Evolutionary conservation across 2,329 filamentous ascomycete species (phyloP).

Genomic region (Fusarium vanettenii): DNA sequence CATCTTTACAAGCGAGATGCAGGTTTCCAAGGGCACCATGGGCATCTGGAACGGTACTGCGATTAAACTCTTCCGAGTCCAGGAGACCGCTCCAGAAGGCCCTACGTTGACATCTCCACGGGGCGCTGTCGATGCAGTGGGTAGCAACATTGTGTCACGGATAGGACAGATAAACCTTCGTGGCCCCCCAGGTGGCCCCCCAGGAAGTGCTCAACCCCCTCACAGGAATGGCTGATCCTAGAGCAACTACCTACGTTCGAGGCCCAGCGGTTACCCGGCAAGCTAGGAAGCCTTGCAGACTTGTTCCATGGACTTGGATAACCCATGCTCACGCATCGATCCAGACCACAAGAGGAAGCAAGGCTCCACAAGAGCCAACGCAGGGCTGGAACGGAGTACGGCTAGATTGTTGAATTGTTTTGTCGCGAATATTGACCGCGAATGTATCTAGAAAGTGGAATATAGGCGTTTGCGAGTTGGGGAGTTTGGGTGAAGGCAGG

Average conservation of each 20-base stretch:
- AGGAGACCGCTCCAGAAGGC: conserved; percentile 83
- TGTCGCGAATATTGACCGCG: neutral
- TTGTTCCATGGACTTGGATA: neutral
- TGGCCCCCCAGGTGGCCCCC: conserved; percentile 49
- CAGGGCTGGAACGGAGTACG: conserved; percentile 10
- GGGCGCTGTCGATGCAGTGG: conserved; percentile 92
- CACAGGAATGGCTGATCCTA: conserved; percentile 26
- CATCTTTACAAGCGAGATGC: conserved; percentile 91
- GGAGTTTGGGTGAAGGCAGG: neutral
- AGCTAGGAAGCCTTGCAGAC: neutral
- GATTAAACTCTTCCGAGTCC: conserved; percentile 89
- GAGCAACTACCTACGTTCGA: neutral
- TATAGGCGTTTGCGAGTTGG: conserved; percentile 27
- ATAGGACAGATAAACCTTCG: conserved; percentile 83
- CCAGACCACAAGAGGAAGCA: conserved; percentile 14
- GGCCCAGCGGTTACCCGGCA: neutral
- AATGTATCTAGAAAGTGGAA: conserved; percentile 10
- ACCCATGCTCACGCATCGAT: neutral
- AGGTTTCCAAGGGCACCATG: conserved; percentile 84
- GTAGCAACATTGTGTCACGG: conserved; percentile 86
- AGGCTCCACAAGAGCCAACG: neutral
- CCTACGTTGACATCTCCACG: conserved; percentile 86
- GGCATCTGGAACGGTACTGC: conserved; percentile 94
- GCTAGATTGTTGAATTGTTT: conserved; percentile 26
- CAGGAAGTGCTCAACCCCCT: conserved; percentile 33